phyloP scores from a whole-genome alignment of 305 asterid genomes.

The Fraxinus paxiana region DNA sequence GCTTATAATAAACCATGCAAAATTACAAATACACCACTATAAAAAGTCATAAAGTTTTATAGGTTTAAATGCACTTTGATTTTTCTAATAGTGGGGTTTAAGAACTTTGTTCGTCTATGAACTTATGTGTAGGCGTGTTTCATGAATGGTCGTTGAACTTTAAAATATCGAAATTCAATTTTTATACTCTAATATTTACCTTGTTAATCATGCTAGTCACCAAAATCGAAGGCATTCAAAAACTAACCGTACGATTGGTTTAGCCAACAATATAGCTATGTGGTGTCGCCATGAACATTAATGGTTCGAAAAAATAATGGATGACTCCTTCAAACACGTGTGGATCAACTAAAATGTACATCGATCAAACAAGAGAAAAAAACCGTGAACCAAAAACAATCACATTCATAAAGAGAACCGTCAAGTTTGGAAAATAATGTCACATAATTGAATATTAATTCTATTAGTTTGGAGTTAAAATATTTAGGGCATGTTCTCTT shows the following conservation, averaged over 20 bases:
- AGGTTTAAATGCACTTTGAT: neutral
- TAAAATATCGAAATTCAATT: neutral
- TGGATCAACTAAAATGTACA: too few species aligned
- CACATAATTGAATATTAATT: too few species aligned
- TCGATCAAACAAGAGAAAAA: too few species aligned
- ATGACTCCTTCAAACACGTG: neutral
- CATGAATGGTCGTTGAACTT: neutral
- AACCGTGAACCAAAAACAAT: too few species aligned
- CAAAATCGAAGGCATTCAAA: neutral
- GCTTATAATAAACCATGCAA: neutral
- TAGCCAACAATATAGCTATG: neutral
- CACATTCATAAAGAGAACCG: too few species aligned
- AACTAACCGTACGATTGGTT: neutral
- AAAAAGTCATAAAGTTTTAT: neutral
- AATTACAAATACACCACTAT: neutral
- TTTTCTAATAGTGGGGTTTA: neutral
- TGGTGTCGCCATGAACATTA: neutral
- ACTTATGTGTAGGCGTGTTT: neutral
- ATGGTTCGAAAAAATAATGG: neutral
- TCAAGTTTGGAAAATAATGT: too few species aligned
- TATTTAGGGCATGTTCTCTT: too few species aligned
- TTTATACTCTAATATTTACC: too few species aligned
- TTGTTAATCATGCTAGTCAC: too few species aligned
- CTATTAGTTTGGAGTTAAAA: too few species aligned
- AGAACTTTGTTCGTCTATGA: neutral